Evolutionary conservation across 2,329 filamentous ascomycete species (phyloP).

Genomic region (Clonostachys rosea): DNA sequence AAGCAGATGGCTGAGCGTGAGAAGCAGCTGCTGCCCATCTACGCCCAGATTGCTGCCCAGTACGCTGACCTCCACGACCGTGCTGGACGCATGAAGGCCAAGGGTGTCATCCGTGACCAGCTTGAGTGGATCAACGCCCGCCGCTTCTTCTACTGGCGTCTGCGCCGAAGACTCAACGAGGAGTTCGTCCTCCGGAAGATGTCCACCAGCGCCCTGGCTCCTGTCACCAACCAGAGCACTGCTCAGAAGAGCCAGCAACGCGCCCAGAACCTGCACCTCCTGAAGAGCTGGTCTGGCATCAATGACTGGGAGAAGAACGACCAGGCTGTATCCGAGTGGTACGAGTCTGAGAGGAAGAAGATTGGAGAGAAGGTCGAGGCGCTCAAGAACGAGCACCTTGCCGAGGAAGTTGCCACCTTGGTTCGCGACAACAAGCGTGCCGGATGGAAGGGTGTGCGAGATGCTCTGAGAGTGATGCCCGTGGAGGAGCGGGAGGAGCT

Average conservation of each 20-base stretch:
- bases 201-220: slow-evolving; percentile 35
- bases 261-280: slow-evolving; percentile 63
- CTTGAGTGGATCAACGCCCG: slow-evolving; percentile 86
- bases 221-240: slow-evolving; percentile 17
- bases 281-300: slow-evolving; percentile 80
- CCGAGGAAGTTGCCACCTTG: slow-evolving; percentile 38
- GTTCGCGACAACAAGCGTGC: slow-evolving; percentile 53
- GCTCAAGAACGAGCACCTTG: slow-evolving; percentile 69
- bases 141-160: slow-evolving; percentile 99
- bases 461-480: slow-evolving; percentile 81
- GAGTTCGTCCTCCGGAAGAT: slow-evolving; percentile 96
- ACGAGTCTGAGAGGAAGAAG: slow-evolving; percentile 85
- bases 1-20: slow-evolving; percentile 80
- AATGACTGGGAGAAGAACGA: slow-evolving; percentile 75
- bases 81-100: slow-evolving; percentile 95
- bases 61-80: slow-evolving; percentile 98
- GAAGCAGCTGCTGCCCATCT: slow-evolving; percentile 85
- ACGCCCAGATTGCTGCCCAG: slow-evolving; percentile 91
- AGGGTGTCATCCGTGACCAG: slow-evolving; percentile 82
- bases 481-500: slow-evolving; percentile 84
- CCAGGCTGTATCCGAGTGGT: slow-evolving; percentile 84
- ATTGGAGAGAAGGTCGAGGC: slow-evolving; percentile 81
- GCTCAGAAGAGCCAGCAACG: slow-evolving; percentile 50
- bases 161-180: slow-evolving; percentile 93
- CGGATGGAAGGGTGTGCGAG: slow-evolving; percentile 78